Percentiles rank a stretch among this genome's conserved stretches.
phyloP scores from a whole-genome alignment of 2,329 filamentous ascomycete species.

The Fusarium lyarnte region DNA sequence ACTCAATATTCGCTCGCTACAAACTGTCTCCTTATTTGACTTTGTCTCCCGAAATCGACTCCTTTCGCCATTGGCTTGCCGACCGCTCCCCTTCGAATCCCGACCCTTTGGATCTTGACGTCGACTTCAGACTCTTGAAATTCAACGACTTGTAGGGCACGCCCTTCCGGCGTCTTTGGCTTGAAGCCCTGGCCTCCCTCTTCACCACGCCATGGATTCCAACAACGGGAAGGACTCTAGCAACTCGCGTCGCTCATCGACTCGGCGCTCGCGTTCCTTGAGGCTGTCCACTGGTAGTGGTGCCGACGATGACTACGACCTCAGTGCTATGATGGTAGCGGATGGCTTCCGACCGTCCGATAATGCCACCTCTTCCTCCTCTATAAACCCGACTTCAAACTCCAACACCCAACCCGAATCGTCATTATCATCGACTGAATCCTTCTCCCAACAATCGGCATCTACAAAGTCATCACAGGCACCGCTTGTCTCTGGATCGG shows the following conservation, averaged over 20 bases:
- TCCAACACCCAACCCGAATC: slow-evolving; percentile 30
- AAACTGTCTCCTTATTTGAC: neutral
- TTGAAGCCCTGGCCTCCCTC: slow-evolving; percentile 35
- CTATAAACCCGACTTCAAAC: slow-evolving; percentile 29
- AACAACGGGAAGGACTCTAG: slow-evolving; percentile 51
- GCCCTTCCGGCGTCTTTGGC: slow-evolving; percentile 41
- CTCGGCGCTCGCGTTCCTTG: slow-evolving; percentile 54
- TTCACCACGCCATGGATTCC: slow-evolving; percentile 52
- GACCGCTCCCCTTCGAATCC: slow-evolving; percentile 13
- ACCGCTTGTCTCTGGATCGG: slow-evolving; percentile 18
- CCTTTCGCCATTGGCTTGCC: slow-evolving; percentile 18
- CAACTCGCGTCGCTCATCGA: slow-evolving; percentile 55
- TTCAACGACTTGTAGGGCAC: slow-evolving; percentile 35
- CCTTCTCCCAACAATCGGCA: slow-evolving; percentile 21
- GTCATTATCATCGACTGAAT: slow-evolving; percentile 9
- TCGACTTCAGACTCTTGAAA: slow-evolving; percentile 26
- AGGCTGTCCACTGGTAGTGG: slow-evolving; percentile 48
- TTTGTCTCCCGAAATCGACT: slow-evolving; percentile 10
- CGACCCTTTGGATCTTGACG: slow-evolving; percentile 22
- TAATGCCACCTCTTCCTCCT: slow-evolving; percentile 13
- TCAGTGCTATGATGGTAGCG: slow-evolving; percentile 61
- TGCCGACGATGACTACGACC: slow-evolving; percentile 58
- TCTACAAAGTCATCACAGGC: slow-evolving; percentile 17
- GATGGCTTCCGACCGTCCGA: slow-evolving; percentile 61
- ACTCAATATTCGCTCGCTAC: slow-evolving; percentile 12